These are phyloP conservation scores for Centaurea solstitialis DNA, from an alignment of 129 eudicot species.

Conservation along the genomic window DNA sequence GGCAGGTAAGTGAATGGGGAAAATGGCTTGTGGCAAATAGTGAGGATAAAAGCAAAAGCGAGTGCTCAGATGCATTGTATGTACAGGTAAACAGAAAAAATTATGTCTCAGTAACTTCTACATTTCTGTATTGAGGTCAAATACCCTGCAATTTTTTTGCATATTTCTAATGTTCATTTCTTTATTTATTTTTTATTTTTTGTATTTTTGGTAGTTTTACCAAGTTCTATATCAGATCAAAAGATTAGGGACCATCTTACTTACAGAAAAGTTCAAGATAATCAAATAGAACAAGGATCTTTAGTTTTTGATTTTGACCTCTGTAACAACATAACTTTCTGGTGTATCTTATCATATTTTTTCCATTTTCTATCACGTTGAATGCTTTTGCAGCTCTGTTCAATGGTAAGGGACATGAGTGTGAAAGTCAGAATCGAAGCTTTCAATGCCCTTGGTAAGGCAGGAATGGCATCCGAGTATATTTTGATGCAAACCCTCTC, in stretches of 20 bases:
- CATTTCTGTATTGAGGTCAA: neutral
- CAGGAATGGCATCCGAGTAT: slow-evolving; percentile 52
- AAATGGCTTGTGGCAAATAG: slow-evolving; percentile 44
- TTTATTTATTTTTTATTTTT: neutral
- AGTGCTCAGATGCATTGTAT: slow-evolving; percentile 66
- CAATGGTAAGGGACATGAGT: slow-evolving; percentile 88
- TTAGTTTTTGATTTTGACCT: neutral
- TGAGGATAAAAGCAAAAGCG: slow-evolving; percentile 36
- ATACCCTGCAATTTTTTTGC: neutral
- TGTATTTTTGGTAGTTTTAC: neutral
- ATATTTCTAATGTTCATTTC: neutral
- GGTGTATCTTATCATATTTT: slow-evolving; percentile 5
- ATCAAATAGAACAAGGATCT: neutral
- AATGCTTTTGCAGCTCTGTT: slow-evolving; percentile 62
- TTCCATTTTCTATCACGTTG: neutral
- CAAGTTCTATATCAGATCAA: neutral
- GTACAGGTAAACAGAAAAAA: slow-evolving; percentile 50
- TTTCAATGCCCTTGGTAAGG: slow-evolving; percentile 64
- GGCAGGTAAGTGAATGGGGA: slow-evolving; percentile 80
- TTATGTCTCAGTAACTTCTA: neutral
- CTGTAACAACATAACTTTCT: neutral
- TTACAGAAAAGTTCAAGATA: neutral
- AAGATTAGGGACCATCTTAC: neutral
- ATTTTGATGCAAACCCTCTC: slow-evolving; percentile 68
- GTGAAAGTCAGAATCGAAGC: slow-evolving; percentile 64